Evolutionary conservation across 2,329 filamentous ascomycete genomes (phyloP).

Genomic region (Corynespora cassiicola): DNA sequence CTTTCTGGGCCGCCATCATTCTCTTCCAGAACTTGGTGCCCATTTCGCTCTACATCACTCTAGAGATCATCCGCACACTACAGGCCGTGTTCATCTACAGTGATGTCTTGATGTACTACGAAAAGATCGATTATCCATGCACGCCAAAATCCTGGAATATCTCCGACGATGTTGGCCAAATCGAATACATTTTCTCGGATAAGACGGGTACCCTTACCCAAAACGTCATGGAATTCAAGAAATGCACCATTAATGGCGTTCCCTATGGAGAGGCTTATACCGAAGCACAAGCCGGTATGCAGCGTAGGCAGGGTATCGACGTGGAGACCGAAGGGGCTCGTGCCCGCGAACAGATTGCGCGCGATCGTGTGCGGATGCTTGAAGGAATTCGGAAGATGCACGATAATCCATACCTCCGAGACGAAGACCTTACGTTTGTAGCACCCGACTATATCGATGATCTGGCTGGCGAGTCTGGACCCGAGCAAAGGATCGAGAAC

Average conservation of each 20-base stretch:
- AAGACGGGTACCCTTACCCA: constrained; percentile 91
- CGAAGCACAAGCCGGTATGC: constrained; percentile 95
- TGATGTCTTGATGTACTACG: constrained; percentile 97
- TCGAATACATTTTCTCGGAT: constrained; percentile 98
- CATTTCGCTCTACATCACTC: constrained; percentile 95
- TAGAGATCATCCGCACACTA: constrained; percentile 91
- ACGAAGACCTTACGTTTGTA: constrained; percentile 90
- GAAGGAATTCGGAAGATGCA: constrained; percentile 76
- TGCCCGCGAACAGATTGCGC: constrained; percentile 78
- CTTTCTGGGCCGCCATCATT: constrained; percentile 94
- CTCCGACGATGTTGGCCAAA: constrained; percentile 95
- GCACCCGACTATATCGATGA: constrained; percentile 89
- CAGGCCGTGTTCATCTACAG: constrained; percentile 98
- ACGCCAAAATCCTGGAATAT: constrained; percentile 99
- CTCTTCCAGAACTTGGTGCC: constrained; percentile 98
- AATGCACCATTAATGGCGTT: constrained; percentile 94
- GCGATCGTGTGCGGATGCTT: constrained; percentile 76
- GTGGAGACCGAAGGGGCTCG: constrained; percentile 79
- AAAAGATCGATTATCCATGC: constrained; percentile 89
- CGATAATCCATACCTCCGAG: constrained; percentile 88
- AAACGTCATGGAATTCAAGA: constrained; percentile 99
- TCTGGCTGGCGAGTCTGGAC: constrained; percentile 76
- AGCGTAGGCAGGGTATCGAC: constrained; percentile 86
- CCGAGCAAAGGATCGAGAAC: constrained; percentile 77
- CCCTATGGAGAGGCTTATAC: constrained; percentile 98